A percentile compares a stretch with the other conserved stretches of the same genome.
Evolutionary conservation across 192 early-diverging fungal genomes (phyloP).

Genomic region (Coemansia aciculifera): DNA sequence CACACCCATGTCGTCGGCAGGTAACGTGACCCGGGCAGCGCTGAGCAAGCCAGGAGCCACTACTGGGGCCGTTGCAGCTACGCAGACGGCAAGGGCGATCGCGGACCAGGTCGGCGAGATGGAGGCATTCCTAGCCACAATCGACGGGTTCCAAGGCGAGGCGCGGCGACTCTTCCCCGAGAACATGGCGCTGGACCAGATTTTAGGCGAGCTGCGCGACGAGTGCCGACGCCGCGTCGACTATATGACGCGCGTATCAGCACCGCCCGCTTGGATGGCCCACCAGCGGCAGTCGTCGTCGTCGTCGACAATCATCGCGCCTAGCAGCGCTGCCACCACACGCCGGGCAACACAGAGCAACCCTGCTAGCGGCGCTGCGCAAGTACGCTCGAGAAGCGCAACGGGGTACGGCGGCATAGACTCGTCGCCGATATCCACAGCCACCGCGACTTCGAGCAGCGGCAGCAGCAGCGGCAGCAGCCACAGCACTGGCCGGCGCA

Average conservation of each 20-base stretch:
- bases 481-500: conserved; percentile 6
- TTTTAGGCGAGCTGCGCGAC: conserved; percentile 46
- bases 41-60: neutral
- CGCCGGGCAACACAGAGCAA: neutral
- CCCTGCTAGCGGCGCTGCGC: neutral
- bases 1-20: conserved; percentile 7
- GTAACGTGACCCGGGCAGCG: neutral
- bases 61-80: neutral
- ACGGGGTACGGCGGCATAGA: neutral
- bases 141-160: conserved; percentile 40
- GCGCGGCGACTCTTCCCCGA: conserved; percentile 46
- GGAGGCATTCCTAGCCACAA: conserved; percentile 29
- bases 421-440: conserved; percentile 17
- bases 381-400: neutral
- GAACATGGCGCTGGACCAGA: conserved; percentile 43
- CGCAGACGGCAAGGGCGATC: conserved; percentile 14
- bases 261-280: conserved; percentile 34
- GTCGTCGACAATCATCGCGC: conserved; percentile 21
- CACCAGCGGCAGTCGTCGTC: conserved; percentile 23
- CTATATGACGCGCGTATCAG: conserved; percentile 48
- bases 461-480: conserved; percentile 13
- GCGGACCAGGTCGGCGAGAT: conserved; percentile 31
- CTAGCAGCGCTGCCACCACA: neutral
- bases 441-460: conserved; percentile 15
- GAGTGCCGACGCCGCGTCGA: conserved; percentile 47